Evolutionary conservation across 352 stramenopile species (phyloP).

Genomic region (Achlya hypogyna): DNA sequence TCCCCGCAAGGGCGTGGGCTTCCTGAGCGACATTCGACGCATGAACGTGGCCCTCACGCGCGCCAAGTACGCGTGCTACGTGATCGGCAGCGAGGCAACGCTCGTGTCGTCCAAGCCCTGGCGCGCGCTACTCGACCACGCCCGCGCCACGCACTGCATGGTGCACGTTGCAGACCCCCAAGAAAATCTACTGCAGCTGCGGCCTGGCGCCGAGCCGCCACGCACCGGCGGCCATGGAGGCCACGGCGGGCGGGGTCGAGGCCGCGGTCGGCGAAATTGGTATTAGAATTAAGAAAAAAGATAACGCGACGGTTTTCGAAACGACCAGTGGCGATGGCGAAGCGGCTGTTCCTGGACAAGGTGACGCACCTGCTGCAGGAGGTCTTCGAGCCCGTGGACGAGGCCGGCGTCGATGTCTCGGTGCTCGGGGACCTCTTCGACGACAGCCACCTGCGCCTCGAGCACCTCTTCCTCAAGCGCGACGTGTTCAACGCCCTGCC

Average conservation of each 20-base stretch:
- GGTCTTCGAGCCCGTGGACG: constrained; percentile 52
- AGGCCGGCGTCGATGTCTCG: constrained; percentile 51
- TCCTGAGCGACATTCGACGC: constrained; percentile 81
- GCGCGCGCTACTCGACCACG: constrained; percentile 65
- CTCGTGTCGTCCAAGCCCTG: constrained; percentile 80
- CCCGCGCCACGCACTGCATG: constrained; percentile 50
- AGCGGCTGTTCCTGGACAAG: constrained; percentile 43
- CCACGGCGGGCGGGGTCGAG: background rate
- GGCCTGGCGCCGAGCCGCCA: constrained; percentile 40
- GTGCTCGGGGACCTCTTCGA: constrained; percentile 62
- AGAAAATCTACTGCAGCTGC: constrained; percentile 64
- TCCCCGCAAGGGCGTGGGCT: constrained; percentile 70
- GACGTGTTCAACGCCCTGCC: constrained; percentile 55
- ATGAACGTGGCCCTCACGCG: constrained; percentile 86
- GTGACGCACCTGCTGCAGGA: constrained; percentile 47
- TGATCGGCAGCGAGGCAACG: constrained; percentile 76
- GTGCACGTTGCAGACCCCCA: constrained; percentile 74
- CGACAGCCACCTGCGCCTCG: constrained; percentile 51
- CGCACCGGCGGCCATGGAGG: background rate
- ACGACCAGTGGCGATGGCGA: constrained; percentile 8
- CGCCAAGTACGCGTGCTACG: constrained; percentile 83
- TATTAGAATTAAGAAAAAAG: background rate
- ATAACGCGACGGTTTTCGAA: background rate
- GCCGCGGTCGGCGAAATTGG: background rate
- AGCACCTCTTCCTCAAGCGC: constrained; percentile 52